Base-by-base conservation (phyloP, 73 alveolate genomes). In the Breviolum minutum region DNA sequence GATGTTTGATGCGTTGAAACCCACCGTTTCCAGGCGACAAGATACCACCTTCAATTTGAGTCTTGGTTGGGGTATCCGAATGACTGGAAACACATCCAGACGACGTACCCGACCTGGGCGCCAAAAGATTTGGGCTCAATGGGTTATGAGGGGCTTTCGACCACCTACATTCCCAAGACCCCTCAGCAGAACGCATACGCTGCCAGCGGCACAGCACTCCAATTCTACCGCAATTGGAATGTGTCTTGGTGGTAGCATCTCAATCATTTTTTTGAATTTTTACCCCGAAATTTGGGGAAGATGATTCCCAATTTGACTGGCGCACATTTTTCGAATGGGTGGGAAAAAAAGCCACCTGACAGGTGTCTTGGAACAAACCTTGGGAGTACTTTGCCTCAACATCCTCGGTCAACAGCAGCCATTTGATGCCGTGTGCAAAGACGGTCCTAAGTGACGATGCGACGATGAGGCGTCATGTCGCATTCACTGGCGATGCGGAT, bases 211-310 rank as follows among this genome's bases (percentile, higher is more conserved):
- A 30, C 26, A 20, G 83, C 77, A 0, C 68, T 87, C 84, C 83
- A 87, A 20, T 87, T 29, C 95, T 87, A 13, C 68, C 82, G 83
- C 17, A 29, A 40, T 7, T 87, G 95, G 95, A 87, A 87, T n/a
- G 60, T 24, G 54, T 66, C 95, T 8, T 87, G 95, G 95, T n/a
- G n/a, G n/a, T n/a, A n/a, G n/a, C n/a, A n/a, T n/a, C n/a, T n/a
- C n/a, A n/a, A n/a, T n/a, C n/a, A n/a, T n/a, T n/a, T n/a, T n/a
- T n/a, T n/a, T n/a, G n/a, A n/a, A n/a, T n/a, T n/a, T n/a, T n/a
- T n/a, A n/a, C n/a, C n/a, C n/a, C n/a, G n/a, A n/a, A n/a, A n/a
- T n/a, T n/a, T n/a, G n/a, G n/a, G n/a, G n/a, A n/a, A n/a, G n/a
- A n/a, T n/a, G n/a, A n/a, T n/a, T n/a, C n/a, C n/a, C n/a, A n/a